These are phyloP conservation scores for Conticribra guillardii DNA, from an alignment of 108 stramenopile species.

Conservation along the genomic window DNA sequence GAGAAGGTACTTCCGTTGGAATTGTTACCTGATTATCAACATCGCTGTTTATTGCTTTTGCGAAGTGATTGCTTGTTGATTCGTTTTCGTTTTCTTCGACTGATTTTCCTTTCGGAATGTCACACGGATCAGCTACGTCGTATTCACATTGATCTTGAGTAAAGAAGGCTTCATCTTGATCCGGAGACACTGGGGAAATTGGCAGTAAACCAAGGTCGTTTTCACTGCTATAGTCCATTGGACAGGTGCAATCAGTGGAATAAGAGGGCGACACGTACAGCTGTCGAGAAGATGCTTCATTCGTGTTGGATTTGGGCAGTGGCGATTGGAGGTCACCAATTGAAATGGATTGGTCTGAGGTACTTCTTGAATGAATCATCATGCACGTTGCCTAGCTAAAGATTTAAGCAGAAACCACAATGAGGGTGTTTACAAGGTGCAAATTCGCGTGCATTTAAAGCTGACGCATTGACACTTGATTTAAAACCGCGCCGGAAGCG, in stretches of 20 bases:
- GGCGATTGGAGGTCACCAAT: no score
- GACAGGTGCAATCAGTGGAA: conserved; percentile 14
- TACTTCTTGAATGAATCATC: no score
- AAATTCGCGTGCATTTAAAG: no score
- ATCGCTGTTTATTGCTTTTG: background rate
- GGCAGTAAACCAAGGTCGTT: conserved; percentile 5
- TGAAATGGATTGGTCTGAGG: no score
- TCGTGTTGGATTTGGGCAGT: no score
- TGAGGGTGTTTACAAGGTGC: no score
- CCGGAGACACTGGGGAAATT: conserved; percentile 27
- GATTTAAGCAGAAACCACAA: no score
- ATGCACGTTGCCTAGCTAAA: no score
- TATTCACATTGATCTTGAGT: background rate
- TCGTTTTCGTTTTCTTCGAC: background rate
- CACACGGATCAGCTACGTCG: background rate
- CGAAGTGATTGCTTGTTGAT: background rate
- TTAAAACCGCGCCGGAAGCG: no score
- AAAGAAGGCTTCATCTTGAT: conserved; percentile 16
- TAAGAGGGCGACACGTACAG: conserved; percentile 15
- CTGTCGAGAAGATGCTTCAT: conserved; percentile 9
- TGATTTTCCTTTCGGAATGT: background rate
- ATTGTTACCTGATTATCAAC: background rate
- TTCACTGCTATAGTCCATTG: conserved; percentile 30
- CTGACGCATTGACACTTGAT: no score
- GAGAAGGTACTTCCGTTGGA: background rate